Percentiles rank a stretch among this genome's conserved stretches.
Evolutionary conservation across 306 rosid genomes (phyloP).

Genomic region (Prunus persica): DNA sequence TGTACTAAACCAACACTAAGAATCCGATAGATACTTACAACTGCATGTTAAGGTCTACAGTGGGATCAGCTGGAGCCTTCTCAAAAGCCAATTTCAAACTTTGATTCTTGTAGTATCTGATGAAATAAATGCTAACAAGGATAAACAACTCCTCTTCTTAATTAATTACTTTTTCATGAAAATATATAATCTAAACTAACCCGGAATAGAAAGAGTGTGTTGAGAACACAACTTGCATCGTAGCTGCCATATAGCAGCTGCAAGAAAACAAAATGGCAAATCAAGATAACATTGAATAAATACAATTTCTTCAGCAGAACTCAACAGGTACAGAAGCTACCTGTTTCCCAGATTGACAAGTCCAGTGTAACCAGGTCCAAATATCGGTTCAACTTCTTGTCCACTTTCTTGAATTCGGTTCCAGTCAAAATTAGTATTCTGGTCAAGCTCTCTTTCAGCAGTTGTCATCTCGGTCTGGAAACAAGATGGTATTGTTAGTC

Average conservation of each 20-base stretch:
- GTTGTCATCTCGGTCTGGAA: constrained; percentile 97
- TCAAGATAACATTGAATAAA: background rate
- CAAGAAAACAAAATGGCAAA: constrained; percentile 39
- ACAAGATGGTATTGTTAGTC: constrained; percentile 12
- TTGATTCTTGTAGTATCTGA: constrained; percentile 60
- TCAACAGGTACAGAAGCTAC: constrained; percentile 33
- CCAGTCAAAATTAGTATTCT: constrained; percentile 95
- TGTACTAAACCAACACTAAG: background rate
- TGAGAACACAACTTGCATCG: constrained; percentile 88
- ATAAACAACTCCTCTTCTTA: constrained; percentile 7
- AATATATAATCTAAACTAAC: constrained; percentile 35
- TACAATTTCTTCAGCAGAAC: constrained; percentile 14
- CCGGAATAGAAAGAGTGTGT: constrained; percentile 60
- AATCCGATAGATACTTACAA: constrained; percentile 39
- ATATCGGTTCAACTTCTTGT: constrained; percentile 77
- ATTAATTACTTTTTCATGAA: background rate
- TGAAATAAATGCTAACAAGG: background rate
- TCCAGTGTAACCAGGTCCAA: constrained; percentile 95
- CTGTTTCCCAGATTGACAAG: constrained; percentile 95
- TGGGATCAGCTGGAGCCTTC: constrained; percentile 86
- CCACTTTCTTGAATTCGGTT: constrained; percentile 97
- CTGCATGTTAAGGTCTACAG: constrained; percentile 88
- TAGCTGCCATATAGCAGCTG: constrained; percentile 97
- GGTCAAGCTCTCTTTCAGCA: constrained; percentile 98
- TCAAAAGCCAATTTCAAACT: constrained; percentile 57